Evolutionary conservation across 768 basidiomycete genomes (phyloP).

Genomic region (Rhodotorula graminis): DNA sequence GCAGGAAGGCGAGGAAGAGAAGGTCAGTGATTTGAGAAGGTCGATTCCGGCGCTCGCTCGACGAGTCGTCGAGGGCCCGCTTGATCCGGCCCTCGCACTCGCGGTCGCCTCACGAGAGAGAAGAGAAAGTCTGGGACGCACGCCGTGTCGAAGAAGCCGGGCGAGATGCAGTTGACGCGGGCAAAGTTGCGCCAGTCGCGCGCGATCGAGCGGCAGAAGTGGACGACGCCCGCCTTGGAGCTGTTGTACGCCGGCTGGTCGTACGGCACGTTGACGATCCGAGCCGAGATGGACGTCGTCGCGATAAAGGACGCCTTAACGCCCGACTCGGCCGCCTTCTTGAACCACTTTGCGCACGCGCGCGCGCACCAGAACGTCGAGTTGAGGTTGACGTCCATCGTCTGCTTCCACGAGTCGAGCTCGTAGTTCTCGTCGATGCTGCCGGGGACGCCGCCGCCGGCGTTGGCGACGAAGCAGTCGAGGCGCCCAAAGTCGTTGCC

Average conservation of each 20-base stretch:
- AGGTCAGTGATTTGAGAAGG: neutral
- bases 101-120: neutral
- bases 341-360: conserved; percentile 10
- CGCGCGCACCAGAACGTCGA: neutral
- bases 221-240: conserved; percentile 45
- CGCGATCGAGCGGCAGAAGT: conserved; percentile 45
- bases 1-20: neutral
- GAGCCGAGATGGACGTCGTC: conserved; percentile 26
- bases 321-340: conserved; percentile 21
- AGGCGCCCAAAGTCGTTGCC: conserved; percentile 17
- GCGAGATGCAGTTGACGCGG: conserved; percentile 43
- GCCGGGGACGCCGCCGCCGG: neutral
- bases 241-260: conserved; percentile 43
- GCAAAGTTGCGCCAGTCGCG: conserved; percentile 46
- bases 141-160: conserved; percentile 15
- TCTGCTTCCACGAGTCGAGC: neutral
- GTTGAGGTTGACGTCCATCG: neutral
- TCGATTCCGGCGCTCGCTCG: neutral
- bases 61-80: neutral
- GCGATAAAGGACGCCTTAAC: conserved; percentile 25
- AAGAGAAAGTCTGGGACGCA: neutral
- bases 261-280: conserved; percentile 24
- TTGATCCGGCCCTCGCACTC: too few species aligned
- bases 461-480: conserved; percentile 9
- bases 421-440: neutral